Percentiles rank a stretch among this genome's conserved stretches.
phyloP scores from a whole-genome alignment of 306 rosid genomes.

The Cicer chorassanicum region DNA sequence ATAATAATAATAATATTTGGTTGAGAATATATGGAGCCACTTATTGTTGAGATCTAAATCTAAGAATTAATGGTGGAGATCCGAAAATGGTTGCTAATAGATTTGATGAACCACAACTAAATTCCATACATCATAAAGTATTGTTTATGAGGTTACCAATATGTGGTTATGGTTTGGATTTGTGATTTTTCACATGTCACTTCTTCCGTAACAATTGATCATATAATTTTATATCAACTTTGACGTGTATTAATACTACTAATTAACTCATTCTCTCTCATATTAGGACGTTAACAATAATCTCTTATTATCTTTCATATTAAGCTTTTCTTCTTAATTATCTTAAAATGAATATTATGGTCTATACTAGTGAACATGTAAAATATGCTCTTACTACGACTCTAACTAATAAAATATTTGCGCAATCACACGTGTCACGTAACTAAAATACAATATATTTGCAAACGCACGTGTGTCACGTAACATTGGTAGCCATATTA shows the following conservation, averaged over 20 bases:
- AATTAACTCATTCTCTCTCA: constrained; percentile 20
- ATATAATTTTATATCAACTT: neutral
- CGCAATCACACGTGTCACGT: no score
- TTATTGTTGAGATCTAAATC: constrained; percentile 39
- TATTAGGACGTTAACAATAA: neutral
- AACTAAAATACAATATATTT: no score
- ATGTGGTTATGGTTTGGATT: constrained; percentile 35
- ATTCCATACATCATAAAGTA: constrained; percentile 12
- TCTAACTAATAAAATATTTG: no score
- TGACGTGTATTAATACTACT: constrained; percentile 22
- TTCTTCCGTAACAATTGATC: constrained; percentile 43
- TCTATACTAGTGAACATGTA: neutral
- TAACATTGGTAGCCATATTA: no score
- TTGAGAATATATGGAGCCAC: neutral
- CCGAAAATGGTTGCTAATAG: constrained; percentile 44
- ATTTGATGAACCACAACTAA: constrained; percentile 43
- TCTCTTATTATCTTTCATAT: no score
- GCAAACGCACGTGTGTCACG: no score
- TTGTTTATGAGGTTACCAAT: constrained; percentile 24
- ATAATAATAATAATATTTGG: neutral
- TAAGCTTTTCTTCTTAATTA: no score
- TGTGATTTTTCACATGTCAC: constrained; percentile 48
- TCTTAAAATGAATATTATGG: no score
- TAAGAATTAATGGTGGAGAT: constrained; percentile 25
- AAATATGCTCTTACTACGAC: neutral